Evolutionary conservation across 306 rosid genomes (phyloP).

Genomic region (Pterocarpus macrocarpus): DNA sequence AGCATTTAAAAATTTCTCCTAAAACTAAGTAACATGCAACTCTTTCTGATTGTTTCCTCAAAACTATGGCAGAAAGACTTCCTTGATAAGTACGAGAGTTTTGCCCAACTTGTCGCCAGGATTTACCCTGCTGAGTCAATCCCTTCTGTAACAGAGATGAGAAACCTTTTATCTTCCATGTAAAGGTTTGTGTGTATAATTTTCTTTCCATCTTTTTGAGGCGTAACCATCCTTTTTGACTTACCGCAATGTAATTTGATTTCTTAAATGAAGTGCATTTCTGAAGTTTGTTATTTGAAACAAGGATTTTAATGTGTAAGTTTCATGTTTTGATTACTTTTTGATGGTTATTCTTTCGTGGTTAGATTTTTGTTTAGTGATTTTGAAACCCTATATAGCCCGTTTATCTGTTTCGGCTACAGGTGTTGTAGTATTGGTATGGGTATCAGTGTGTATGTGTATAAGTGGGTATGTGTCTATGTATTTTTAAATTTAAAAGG

Average conservation of each 20-base stretch:
- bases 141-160: conserved; percentile 72
- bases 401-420: too few species aligned
- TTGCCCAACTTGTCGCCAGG: conserved; percentile 84
- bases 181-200: conserved; percentile 48
- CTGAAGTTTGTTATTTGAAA: conserved; percentile 15
- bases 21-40: background rate
- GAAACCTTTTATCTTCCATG: conserved; percentile 75
- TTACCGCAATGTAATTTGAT: conserved; percentile 40
- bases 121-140: conserved; percentile 81
- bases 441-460: too few species aligned
- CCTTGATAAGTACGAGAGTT: conserved; percentile 85
- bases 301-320: conserved; percentile 22
- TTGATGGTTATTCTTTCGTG: background rate
- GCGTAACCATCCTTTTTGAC: conserved; percentile 31
- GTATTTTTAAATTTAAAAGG: too few species aligned
- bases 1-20: background rate
- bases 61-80: conserved; percentile 83
- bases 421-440: too few species aligned
- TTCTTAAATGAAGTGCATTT: conserved; percentile 19
- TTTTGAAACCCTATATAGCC: background rate
- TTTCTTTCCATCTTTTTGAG: conserved; percentile 4
- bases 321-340: conserved; percentile 2
- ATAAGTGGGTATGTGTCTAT: too few species aligned
- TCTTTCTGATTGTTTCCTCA: conserved; percentile 45
- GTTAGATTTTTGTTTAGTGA: background rate